Evolutionary conservation across 805 yeast genomes (phyloP), one percentile per base, ranked within the genome.

Genomic region (Ogataea polymorpha): DNA sequence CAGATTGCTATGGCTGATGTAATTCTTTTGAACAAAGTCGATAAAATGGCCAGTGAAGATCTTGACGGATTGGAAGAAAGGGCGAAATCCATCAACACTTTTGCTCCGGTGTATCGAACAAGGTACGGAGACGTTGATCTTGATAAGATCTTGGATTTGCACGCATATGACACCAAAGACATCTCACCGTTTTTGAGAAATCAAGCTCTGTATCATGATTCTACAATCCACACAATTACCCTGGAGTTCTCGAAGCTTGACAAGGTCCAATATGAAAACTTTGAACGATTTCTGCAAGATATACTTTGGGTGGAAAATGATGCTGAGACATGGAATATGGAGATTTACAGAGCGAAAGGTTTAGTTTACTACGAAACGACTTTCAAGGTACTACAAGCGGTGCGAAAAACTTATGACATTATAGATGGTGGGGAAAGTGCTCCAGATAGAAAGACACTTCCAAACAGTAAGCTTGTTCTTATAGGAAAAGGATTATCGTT

Each of bases 1-100:
- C 99, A 93, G 65, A 74, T 93, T 15, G 95, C 96, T 0, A 66
- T 89, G 58, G 96, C 97, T 0, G 99, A 93, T 61, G 78, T 78
- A 5, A 70, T 93, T 0, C 54, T 93, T 9, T 49, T 93, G 45
- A 93, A 93, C 64, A 93, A 93, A 61, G 62, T 77, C 30, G 99
- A 93, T 54, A 70, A 62, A 13, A 49, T 76, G 3, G 60, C 66
- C 7, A 45, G 49, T 1, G 50, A 49, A 0, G 49, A 49, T 4
- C 48, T 55, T 7, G 55, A 67, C 9, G 35, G 45, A 7, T 39
- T 71, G 1, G 54, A 55, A 0, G 51, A 47, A 2, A 66, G 74
- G 26, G 61, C 87, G 2, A 54, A 54, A 14, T 54, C 68, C 1
- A 85, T 93, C 45, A 93, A 93, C 56, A 60, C 76, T 1, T 59